Conservation (phyloP, 208 protist species). For the Acanthamoeba royreba region DNA sequence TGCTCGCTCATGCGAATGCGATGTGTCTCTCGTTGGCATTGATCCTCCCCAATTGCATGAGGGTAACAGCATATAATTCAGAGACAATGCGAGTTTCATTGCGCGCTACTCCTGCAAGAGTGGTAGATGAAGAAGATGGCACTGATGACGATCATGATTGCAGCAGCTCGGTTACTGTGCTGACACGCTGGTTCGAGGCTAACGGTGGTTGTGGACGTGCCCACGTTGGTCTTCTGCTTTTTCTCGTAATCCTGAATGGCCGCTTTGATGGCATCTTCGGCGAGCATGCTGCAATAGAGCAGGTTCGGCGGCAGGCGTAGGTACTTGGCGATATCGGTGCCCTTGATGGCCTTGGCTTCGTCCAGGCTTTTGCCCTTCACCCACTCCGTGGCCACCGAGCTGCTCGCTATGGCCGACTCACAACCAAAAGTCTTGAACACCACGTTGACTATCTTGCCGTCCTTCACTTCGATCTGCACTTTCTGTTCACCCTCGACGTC, state of each 20-base stretch:
- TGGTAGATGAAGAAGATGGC: no score
- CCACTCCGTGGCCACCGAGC: conserved; percentile 96
- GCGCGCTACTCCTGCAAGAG: no score
- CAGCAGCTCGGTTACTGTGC: neutral
- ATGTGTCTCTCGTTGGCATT: no score
- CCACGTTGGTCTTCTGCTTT: neutral
- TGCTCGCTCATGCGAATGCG: no score
- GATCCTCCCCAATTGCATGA: no score
- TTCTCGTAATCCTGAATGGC: conserved; percentile 90
- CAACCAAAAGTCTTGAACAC: neutral
- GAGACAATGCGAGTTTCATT: no score
- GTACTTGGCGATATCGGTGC: conserved; percentile 97
- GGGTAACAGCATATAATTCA: no score
- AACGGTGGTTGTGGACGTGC: neutral
- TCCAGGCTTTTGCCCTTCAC: conserved; percentile 96
- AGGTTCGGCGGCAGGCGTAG: conserved; percentile 98
- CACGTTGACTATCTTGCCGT: neutral
- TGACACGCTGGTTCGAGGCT: neutral
- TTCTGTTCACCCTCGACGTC: no score
- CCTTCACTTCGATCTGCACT: neutral
- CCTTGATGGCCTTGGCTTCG: conserved; percentile 94
- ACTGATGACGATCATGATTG: no score
- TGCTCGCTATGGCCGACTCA: conserved; percentile 89
- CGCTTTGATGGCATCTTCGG: conserved; percentile 98
- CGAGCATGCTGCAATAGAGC: conserved; percentile 98